A percentile compares a stretch with the other conserved stretches of the same genome.
Conservation (phyloP, 768 basidiomycete species). For the Collybia nuda region DNA sequence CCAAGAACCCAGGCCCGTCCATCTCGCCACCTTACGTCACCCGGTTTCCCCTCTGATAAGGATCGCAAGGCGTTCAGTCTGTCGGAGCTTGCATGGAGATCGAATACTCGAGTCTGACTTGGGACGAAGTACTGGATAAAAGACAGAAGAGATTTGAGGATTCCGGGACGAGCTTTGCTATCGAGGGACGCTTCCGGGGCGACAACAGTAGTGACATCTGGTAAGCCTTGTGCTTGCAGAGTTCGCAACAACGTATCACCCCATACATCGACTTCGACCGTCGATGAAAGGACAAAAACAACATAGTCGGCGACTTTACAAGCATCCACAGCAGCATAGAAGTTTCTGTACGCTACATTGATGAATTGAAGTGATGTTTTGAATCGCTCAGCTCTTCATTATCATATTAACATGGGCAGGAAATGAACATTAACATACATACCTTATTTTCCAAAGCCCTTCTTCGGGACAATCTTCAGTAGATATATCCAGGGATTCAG, state of each 20-base stretch:
- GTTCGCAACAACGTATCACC: slow-evolving; percentile 87
- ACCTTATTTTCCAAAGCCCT: slow-evolving; percentile 73
- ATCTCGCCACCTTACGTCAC: slow-evolving; percentile 79
- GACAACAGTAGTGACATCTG: slow-evolving; percentile 77
- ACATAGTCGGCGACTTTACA: slow-evolving; percentile 91
- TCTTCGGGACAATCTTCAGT: slow-evolving; percentile 49
- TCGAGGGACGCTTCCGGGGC: slow-evolving; percentile 54
- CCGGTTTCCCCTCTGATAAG: slow-evolving; percentile 83
- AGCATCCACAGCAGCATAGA: slow-evolving; percentile 81
- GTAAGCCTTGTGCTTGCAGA: slow-evolving; percentile 89
- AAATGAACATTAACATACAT: slow-evolving; percentile 18
- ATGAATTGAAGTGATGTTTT: slow-evolving; percentile 90
- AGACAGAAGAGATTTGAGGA: slow-evolving; percentile 87
- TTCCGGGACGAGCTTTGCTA: slow-evolving; percentile 59
- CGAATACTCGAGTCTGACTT: slow-evolving; percentile 71
- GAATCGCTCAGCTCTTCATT: slow-evolving; percentile 77
- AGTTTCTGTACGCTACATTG: slow-evolving; percentile 65
- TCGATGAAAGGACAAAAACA: slow-evolving; percentile 78
- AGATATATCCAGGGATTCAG: slow-evolving; percentile 55
- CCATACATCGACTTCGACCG: slow-evolving; percentile 78
- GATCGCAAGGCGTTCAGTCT: slow-evolving; percentile 70
- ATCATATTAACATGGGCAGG: not conserved
- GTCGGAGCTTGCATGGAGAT: slow-evolving; percentile 65
- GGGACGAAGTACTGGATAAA: slow-evolving; percentile 97
- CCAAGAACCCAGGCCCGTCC: slow-evolving; percentile 77